Evolutionary conservation across 768 basidiomycete genomes (phyloP), one percentile per base, ranked within the genome.

Genomic region (Dioszegia aurantiaca): DNA sequence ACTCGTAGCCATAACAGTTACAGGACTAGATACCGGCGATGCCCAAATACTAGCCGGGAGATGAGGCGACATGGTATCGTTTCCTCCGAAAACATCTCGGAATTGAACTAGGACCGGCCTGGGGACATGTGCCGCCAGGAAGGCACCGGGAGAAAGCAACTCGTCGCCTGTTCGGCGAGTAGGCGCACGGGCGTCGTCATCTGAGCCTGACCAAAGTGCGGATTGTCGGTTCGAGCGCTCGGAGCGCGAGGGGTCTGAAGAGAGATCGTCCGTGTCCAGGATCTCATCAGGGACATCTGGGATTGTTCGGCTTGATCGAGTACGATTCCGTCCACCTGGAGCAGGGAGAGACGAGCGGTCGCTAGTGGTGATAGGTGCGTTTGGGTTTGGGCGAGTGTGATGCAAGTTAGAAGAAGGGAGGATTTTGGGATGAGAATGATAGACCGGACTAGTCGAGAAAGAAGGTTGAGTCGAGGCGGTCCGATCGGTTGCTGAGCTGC

Each of bases 81-180:
- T 36, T 24, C 21, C 47, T 5, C 48, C 45, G 27, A 61, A 65
- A 19, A 65, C 58, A 37, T 69, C 67, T 11, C 60, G 28, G 42
- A 65, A 63, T 10, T 61, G 48, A 9, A 65, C 58, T 17, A 65
- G 24, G 4, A 65, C 55, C 3, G 59, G 64, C 31, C 53, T 45
- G 23, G 65, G 65, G 17, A 62, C 27, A 54, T 36, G 36, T 14
- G 51, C 23, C 17, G 49, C 49, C 17, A 62, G 26, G 21, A 43
- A 60, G n/a, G 31, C 39, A 19, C 36, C 33, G 14, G 64, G 64
- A 16, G 40, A 26, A 19, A 56, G 57, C 21, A 55, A 17, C 19
- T 39, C 51, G 21, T 39, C 51, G 16, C 51, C 51, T 40, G 51
- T 40, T 6, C 51, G 51, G 4, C 51, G 19, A 10, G 36, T 39